Evolutionary conservation across 768 basidiomycete genomes (phyloP).

Genomic region (Naganishia randhawae): DNA sequence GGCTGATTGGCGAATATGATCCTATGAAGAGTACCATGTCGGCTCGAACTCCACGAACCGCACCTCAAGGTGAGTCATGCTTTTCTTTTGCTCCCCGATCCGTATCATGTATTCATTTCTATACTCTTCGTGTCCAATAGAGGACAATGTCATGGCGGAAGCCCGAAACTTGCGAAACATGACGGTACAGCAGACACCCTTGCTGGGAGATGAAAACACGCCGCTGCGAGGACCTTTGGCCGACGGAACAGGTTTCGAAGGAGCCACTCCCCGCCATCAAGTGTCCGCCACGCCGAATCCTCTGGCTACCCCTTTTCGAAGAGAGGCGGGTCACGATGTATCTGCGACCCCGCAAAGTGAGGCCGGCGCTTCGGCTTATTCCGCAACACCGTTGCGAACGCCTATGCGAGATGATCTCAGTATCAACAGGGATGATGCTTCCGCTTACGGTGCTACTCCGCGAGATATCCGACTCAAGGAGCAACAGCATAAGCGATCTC

Average conservation of each 20-base stretch:
- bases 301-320: conserved; percentile 73
- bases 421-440: conserved; percentile 70
- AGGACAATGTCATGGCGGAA: conserved; percentile 90
- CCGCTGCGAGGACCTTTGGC: conserved; percentile 70
- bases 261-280: conserved; percentile 88
- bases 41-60: conserved; percentile 91
- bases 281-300: conserved; percentile 94
- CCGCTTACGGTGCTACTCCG: conserved; percentile 65
- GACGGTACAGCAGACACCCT: conserved; percentile 84
- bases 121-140: conserved; percentile 53
- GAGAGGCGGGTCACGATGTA: conserved; percentile 52
- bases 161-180: conserved; percentile 93
- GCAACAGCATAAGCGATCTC: conserved; percentile 66
- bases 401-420: conserved; percentile 86
- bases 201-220: conserved; percentile 96
- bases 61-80: conserved; percentile 72
- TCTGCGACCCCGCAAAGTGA: conserved; percentile 58
- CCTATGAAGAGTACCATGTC: conserved; percentile 79
- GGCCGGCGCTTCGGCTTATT: conserved; percentile 49
- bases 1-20: conserved; percentile 87
- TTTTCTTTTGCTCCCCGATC: conserved; percentile 13
- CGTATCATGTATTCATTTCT: neutral
- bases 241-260: conserved; percentile 88
- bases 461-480: conserved; percentile 65
- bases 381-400: conserved; percentile 83